These are phyloP conservation scores for Piloderma croceum DNA, from an alignment of 768 basidiomycete genomes.

Conservation along the genomic window DNA sequence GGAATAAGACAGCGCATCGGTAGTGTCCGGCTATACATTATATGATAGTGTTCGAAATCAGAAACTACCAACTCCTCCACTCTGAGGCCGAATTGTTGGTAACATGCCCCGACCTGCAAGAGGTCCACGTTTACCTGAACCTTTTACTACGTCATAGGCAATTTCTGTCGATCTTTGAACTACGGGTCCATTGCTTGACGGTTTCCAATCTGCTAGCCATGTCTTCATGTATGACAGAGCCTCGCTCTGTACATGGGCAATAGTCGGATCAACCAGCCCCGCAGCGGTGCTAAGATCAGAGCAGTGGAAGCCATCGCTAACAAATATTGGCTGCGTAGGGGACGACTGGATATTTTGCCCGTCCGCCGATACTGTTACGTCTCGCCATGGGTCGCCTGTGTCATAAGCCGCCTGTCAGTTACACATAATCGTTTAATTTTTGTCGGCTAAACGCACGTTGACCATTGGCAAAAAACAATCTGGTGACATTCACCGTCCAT, in stretches of 20 bases:
- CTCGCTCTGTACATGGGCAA: constrained; percentile 48
- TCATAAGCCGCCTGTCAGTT: background rate
- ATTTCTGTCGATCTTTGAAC: background rate
- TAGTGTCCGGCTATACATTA: too few relatives aligned
- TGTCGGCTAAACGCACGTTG: constrained; percentile 40
- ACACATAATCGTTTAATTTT: background rate
- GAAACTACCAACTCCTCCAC: too few relatives aligned
- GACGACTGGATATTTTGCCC: constrained; percentile 42
- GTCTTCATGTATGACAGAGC: constrained; percentile 46
- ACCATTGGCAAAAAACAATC: constrained; percentile 68
- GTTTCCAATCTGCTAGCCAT: constrained; percentile 51
- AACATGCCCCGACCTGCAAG: background rate
- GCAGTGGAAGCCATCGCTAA: constrained; percentile 62
- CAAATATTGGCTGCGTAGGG: constrained; percentile 47
- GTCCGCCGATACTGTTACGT: constrained; percentile 60
- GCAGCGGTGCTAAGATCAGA: constrained; percentile 46
- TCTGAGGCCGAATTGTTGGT: too few relatives aligned
- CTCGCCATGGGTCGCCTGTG: constrained; percentile 76
- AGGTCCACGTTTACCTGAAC: background rate
- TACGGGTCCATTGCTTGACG: background rate
- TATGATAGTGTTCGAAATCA: too few relatives aligned
- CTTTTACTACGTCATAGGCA: too few relatives aligned
- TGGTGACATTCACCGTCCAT: constrained; percentile 54
- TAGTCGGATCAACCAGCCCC: constrained; percentile 43
- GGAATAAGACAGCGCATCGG: too few relatives aligned